Evolutionary conservation across 768 basidiomycete species (phyloP), one percentile per base, ranked within the genome.

Genomic region (Saitozyma sp.): DNA sequence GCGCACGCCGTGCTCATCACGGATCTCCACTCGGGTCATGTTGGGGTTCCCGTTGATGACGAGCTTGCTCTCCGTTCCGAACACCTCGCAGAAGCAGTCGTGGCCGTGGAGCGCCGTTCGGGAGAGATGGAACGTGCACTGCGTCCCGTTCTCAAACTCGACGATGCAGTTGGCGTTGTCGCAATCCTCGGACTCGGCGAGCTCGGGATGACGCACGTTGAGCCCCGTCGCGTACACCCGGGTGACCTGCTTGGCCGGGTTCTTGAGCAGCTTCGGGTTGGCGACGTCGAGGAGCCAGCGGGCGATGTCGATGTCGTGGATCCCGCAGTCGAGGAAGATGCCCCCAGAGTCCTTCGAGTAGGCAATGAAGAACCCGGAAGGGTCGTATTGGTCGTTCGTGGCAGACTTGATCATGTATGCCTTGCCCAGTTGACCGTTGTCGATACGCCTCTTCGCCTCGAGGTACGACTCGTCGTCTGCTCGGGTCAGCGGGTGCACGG

Each of bases 301-400:
- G 6, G 66, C 59, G 14, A 62, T 41, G 43, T 71, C 70, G 38
- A 68, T 65, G 46, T 71, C 70, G 60, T 70, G 69, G 16, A 70
- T 62, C 6, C 62, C 69, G 19, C 58, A 61, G 52, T 70, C 69
- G 11, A 63, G 58, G 19, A 64, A 59, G 29, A 70, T 63, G 0
- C 69, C 69, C 6, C 69, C 69, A 6, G 65, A 67, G 6, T 62
- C 59, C 11, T 59, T 52, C 6, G 68, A 59, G 46, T 61, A 70
- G 8, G 51, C 29, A 17, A 70, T 60, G 53, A 70, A 70, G 61
- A 67, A 70, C 38, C 69, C 64, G 14, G 65, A 62, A 2, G 62
- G 50, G 46, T 70, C 68, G 54, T 54, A 63, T 49, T 51, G 42
- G 48, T 70, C 68, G 43, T 62, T 70, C 8, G 68, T 66, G 37